A percentile compares a stretch with the other conserved stretches of the same genome.
Evolutionary conservation across 768 basidiomycete species (phyloP).

Genomic region (Dioszegia crocea): DNA sequence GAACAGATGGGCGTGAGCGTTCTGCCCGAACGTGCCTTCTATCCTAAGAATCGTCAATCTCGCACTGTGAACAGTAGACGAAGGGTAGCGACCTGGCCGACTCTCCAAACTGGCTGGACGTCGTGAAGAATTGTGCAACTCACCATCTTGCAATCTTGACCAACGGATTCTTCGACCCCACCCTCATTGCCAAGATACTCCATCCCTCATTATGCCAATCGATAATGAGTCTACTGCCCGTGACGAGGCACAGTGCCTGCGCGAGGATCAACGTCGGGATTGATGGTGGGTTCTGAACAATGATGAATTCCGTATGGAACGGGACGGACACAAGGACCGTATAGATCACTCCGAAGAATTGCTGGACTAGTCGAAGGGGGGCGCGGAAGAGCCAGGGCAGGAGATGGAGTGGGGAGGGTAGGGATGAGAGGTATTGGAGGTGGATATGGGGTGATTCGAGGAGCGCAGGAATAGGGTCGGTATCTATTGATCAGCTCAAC

Average conservation of each 20-base stretch:
- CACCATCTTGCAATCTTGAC: conserved; percentile 74
- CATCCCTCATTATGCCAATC: conserved; percentile 99
- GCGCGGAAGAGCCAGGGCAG: conserved; percentile 59
- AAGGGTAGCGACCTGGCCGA: too few species aligned
- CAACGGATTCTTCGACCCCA: conserved; percentile 65
- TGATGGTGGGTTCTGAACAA: conserved; percentile 97
- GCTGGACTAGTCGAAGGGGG: conserved; percentile 73
- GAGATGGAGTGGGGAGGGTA: conserved; percentile 55
- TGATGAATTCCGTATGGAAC: conserved; percentile 63
- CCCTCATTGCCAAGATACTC: conserved; percentile 77
- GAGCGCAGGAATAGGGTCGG: conserved; percentile 70
- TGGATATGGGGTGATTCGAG: conserved; percentile 63
- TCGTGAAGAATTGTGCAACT: conserved; percentile 19
- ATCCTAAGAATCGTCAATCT: conserved; percentile 67
- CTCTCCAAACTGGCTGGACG: too few species aligned
- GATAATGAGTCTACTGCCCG: conserved; percentile 81
- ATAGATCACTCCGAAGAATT: conserved; percentile 62
- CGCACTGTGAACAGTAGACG: too few species aligned
- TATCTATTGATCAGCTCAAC: conserved; percentile 57
- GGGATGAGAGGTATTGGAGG: conserved; percentile 67
- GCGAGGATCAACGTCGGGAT: conserved; percentile 88
- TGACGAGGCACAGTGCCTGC: conserved; percentile 64
- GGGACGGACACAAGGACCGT: conserved; percentile 62
- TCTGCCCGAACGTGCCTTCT: conserved; percentile 71
- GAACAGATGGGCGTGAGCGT: conserved; percentile 84